phyloP scores from a whole-genome alignment of 2,329 filamentous ascomycete species.

The Clarireedia homoeocarpa region DNA sequence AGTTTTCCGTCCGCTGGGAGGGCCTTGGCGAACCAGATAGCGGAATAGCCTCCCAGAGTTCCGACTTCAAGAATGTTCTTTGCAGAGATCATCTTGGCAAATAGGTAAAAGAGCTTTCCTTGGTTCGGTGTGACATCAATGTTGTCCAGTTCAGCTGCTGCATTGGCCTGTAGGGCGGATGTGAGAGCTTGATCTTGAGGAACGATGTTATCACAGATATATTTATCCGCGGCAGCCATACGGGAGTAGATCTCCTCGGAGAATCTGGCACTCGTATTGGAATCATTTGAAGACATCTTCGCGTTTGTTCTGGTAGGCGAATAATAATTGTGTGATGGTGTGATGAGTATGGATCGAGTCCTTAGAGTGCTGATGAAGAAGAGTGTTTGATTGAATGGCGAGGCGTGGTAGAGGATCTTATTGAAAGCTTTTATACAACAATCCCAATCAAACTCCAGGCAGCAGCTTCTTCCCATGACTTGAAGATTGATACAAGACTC shows the following conservation, averaged over 20 bases:
- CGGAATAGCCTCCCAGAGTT: conserved; percentile 17
- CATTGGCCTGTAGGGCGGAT: conserved; percentile 5
- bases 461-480: no score
- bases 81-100: conserved; percentile 8
- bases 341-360: no score
- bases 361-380: no score
- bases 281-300: no score
- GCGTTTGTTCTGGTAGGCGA: no score
- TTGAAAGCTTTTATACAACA: no score
- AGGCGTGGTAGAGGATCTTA: no score
- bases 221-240: not conserved
- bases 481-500: no score
- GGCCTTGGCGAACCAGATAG: conserved; percentile 16
- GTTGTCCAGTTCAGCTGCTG: not conserved
- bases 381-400: no score
- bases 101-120: conserved; percentile 14
- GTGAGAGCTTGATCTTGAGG: not conserved
- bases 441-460: no score
- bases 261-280: not conserved
- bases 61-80: conserved; percentile 19
- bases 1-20: conserved; percentile 11
- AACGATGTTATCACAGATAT: not conserved
- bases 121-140: conserved; percentile 14
- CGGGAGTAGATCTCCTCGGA: not conserved
- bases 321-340: no score